A percentile compares a stretch with the other conserved stretches of the same genome.
Evolutionary conservation across 345 rosid species (phyloP).

Genomic region (Eucalyptus regnans): DNA sequence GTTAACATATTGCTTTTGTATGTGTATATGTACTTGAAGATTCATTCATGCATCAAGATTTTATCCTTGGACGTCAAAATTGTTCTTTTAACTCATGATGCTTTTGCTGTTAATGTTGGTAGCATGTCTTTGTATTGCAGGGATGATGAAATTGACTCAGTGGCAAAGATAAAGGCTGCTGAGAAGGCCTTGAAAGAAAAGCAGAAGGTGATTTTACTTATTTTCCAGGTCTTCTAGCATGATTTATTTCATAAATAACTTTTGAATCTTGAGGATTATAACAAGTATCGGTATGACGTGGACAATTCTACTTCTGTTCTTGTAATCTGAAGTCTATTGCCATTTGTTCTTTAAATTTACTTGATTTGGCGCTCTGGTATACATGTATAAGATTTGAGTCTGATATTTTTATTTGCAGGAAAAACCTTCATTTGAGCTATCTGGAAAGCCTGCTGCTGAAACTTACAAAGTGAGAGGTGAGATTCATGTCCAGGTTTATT

Average conservation of each 20-base stretch:
- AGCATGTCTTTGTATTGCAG: conserved; percentile 9
- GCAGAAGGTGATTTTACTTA: conserved; percentile 38
- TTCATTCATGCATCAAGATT: neutral
- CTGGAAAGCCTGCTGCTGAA: conserved; percentile 94
- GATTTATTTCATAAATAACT: neutral
- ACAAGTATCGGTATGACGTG: too few species aligned
- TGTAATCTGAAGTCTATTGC: neutral
- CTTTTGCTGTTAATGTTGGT: neutral
- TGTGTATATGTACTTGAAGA: neutral
- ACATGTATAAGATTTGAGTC: neutral
- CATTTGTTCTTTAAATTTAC: neutral
- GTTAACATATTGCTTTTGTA: neutral
- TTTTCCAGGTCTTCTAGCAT: neutral
- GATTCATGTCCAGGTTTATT: neutral
- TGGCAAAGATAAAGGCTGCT: conserved; percentile 73
- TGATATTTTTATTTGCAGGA: conserved; percentile 21
- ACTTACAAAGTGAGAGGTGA: conserved; percentile 83
- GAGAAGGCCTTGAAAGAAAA: conserved; percentile 78
- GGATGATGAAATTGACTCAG: conserved; percentile 53
- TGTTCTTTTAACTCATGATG: neutral
- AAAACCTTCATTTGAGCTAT: conserved; percentile 83
- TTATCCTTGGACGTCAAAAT: neutral
- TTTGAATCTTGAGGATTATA: neutral
- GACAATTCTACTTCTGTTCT: neutral
- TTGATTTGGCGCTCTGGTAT: neutral